Evolutionary conservation across 345 rosid species (phyloP).

Genomic region (thale cress (Arabidopsis thaliana)): TAIR10.1 NC_003076.8:23242001-23242500

Average conservation of each 20-base stretch:
- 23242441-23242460: neutral
- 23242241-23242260: neutral
- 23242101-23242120: neutral
- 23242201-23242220: neutral
- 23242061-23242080: neutral
- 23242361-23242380: neutral
- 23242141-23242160: too few relatives aligned
- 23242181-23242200: neutral
- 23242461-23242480: neutral
- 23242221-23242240: conserved; percentile 20
- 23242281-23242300: neutral
- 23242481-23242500: neutral
- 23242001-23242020: neutral
- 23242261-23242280: conserved; percentile 1
- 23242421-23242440: neutral
- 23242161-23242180: neutral
- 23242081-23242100: neutral
- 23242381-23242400: neutral
- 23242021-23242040: conserved; percentile 3
- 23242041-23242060: neutral
- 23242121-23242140: neutral
- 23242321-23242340: neutral
- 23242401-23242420: conserved; percentile 11
- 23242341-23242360: conserved; percentile 11
- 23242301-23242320: neutral